Conservation (phyloP, 805 yeast species). For the Metschnikowia aberdeeniae region DNA sequence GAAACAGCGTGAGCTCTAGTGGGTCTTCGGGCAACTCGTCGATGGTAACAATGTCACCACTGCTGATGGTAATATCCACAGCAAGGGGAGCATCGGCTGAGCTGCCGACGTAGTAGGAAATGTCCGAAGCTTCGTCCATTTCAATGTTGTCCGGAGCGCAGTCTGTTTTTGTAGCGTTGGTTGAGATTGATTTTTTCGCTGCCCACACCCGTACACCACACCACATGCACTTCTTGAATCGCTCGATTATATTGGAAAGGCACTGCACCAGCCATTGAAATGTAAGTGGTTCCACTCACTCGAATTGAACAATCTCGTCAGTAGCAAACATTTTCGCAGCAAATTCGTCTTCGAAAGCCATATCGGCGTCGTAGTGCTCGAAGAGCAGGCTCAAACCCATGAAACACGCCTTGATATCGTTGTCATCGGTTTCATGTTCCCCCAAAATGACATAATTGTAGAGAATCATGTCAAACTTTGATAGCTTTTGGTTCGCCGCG, state of each 20-base stretch:
- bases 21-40: slow-evolving; percentile 90
- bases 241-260: too few relatives aligned
- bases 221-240: too few relatives aligned
- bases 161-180: not conserved
- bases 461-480: slow-evolving; percentile 7
- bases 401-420: not conserved
- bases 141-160: slow-evolving; percentile 1
- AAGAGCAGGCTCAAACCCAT: not conserved
- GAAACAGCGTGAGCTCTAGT: slow-evolving; percentile 68
- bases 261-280: too few relatives aligned
- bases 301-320: too few relatives aligned
- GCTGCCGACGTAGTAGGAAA: slow-evolving; percentile 33
- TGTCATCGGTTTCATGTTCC: not conserved
- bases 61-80: slow-evolving; percentile 69
- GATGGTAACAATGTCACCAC: slow-evolving; percentile 78
- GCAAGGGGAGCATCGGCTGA: slow-evolving; percentile 23
- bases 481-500: slow-evolving; percentile 2
- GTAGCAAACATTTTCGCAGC: not conserved
- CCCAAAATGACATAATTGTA: slow-evolving; percentile 7
- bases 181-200: slow-evolving; percentile 1
- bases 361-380: not conserved
- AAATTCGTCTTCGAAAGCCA: too few relatives aligned
- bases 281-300: too few relatives aligned
- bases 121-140: slow-evolving; percentile 19
- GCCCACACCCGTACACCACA: slow-evolving; percentile 3